Evolutionary conservation across 768 basidiomycete species (phyloP).

Genomic region (Lenzites betulinus): DNA sequence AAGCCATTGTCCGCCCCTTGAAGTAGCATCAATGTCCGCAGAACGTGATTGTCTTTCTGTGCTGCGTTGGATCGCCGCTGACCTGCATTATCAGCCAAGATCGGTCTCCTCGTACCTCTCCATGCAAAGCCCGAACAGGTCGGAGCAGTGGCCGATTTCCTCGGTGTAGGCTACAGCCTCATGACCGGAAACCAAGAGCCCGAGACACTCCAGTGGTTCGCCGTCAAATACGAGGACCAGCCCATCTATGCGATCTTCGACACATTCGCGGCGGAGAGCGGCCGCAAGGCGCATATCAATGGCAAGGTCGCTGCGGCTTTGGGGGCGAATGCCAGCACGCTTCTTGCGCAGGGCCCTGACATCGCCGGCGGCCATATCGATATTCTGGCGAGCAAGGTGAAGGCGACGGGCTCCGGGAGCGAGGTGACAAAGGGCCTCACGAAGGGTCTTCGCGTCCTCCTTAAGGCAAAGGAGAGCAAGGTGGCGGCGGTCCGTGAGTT

Average conservation of each 20-base stretch:
- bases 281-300: slow-evolving; percentile 37
- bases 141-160: slow-evolving; percentile 33
- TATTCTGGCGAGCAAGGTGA: slow-evolving; percentile 38
- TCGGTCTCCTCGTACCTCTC: slow-evolving; percentile 36
- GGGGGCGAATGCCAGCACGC: slow-evolving; percentile 32
- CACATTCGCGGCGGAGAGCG: slow-evolving; percentile 39
- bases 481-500: slow-evolving; percentile 38
- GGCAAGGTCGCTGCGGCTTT: slow-evolving; percentile 41
- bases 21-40: slow-evolving; percentile 3
- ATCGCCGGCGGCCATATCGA: slow-evolving; percentile 27
- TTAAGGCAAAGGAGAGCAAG: slow-evolving; percentile 41
- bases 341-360: slow-evolving; percentile 33
- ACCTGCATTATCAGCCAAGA: slow-evolving; percentile 8
- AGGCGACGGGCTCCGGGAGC: slow-evolving; percentile 12
- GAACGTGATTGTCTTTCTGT: background rate
- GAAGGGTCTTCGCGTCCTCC: slow-evolving; percentile 36
- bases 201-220: slow-evolving; percentile 43
- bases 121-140: slow-evolving; percentile 29
- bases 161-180: slow-evolving; percentile 32
- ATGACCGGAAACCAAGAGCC: slow-evolving; percentile 34
- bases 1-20: too few relatives aligned
- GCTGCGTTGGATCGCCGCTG: background rate
- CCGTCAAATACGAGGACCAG: slow-evolving; percentile 32
- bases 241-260: slow-evolving; percentile 41
- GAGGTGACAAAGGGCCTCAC: slow-evolving; percentile 31